Evolutionary conservation across 345 rosid species (phyloP), one percentile per base, ranked within the genome.

Genomic region (Pugionium cornutum): DNA sequence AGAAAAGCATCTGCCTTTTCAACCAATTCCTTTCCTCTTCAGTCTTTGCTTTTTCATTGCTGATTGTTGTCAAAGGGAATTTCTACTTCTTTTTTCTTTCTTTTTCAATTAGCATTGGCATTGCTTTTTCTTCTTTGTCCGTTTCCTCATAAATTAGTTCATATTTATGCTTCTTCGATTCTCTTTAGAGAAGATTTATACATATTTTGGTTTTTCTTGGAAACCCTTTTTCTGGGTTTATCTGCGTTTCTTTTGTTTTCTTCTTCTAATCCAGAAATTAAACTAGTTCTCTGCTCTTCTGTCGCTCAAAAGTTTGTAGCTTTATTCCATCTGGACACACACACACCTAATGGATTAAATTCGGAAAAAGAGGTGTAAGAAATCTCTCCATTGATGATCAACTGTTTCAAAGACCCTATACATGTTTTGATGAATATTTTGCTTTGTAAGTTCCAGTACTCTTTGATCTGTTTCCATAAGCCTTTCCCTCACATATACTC

Each of bases 401-500:
- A 62, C 65, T 74, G 77, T 68, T 67, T 68, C 4, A 68, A 46
- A 55, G 77, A 44, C 34, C 27, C 60, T 28, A 37, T 57, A 25
- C 56, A 64, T 60, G 68, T 60, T 73, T 74, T 74, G 69, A 89
- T 89, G 96, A 85, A 75, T 86, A 80, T 81, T 75, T 75, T 83
- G 85, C 74, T 80, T 6, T 67, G 86, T 79, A 89, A 86, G 79
- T 73, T 82, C 46, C 78, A 62, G 2, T 78, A 83, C 62, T 80
- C 84, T 64, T 83, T 77, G 53, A 56, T 75, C 62, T 82, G 86
- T 84, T 78, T 86, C 59, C 76, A 81, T 82, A 78, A 83, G 42
- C 78, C 77, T 7, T 80, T 83, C 53, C 67, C 79, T 46, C 79
- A 70, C 45, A 60, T 82, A 35, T 81, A 76, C 75, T 51, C 48